Evolutionary conservation across 345 rosid genomes (phyloP).

Genomic region (Barbarea vulgaris): DNA sequence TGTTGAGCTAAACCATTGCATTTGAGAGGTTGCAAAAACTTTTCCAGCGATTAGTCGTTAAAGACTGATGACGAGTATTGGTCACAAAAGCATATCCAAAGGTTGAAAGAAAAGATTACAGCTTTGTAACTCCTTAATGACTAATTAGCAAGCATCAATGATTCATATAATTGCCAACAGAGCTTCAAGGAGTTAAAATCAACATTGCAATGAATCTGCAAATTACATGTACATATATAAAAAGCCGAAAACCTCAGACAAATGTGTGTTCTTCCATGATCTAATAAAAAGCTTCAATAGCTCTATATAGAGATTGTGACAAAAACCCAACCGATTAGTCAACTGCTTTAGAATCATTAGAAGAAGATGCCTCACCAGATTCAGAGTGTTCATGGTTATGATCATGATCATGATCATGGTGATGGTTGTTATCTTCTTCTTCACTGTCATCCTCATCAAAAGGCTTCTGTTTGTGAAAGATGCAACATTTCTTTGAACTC

Average conservation of each 20-base stretch:
- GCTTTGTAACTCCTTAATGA: background rate
- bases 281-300: conserved; percentile 8
- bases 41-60: background rate
- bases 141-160: background rate
- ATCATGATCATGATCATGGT: conserved; percentile 36
- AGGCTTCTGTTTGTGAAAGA: conserved; percentile 91
- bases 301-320: background rate
- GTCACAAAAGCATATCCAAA: background rate
- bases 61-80: background rate
- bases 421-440: conserved; percentile 54
- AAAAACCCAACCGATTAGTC: conserved; percentile 8
- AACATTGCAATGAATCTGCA: conserved; percentile 29
- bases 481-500: conserved; percentile 96
- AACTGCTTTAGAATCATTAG: conserved; percentile 36
- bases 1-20: background rate
- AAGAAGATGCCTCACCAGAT: conserved; percentile 38
- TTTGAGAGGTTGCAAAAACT: background rate
- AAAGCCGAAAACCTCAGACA: conserved; percentile 11
- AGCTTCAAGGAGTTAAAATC: background rate
- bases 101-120: background rate
- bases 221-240: conserved; percentile 29
- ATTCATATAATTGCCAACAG: background rate
- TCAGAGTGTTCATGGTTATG: conserved; percentile 31
- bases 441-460: conserved; percentile 91
- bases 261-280: conserved; percentile 18